These are phyloP conservation scores for Aureobasidium sp. DNA, from an alignment of 2,329 filamentous ascomycete genomes.

Conservation along the genomic window DNA sequence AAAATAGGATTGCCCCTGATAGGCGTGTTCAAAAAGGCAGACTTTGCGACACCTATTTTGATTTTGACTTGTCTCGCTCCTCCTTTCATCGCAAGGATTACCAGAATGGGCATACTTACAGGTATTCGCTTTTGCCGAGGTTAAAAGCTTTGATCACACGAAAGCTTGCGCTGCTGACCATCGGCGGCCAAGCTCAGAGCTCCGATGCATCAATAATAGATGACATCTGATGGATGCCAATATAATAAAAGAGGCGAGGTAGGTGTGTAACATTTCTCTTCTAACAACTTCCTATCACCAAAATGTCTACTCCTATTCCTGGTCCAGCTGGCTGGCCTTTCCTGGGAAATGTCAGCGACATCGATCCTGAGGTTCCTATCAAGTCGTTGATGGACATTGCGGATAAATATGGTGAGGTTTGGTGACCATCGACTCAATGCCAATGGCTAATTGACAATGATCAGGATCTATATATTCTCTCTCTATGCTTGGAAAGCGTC, in stretches of 20 bases:
- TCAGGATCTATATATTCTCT: slow-evolving; percentile 20
- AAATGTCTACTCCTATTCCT: slow-evolving; percentile 47
- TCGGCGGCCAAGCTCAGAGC: not conserved
- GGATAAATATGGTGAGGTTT: slow-evolving; percentile 20
- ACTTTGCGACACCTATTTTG: not conserved
- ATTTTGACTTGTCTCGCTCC: not conserved
- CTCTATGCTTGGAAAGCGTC: slow-evolving; percentile 18
- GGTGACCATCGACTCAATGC: not conserved
- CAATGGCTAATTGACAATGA: not conserved
- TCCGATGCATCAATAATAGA: slow-evolving; percentile 5
- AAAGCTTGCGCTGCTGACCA: slow-evolving; percentile 6
- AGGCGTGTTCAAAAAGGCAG: not conserved
- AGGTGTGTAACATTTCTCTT: slow-evolving; percentile 3
- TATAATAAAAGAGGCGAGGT: slow-evolving; percentile 5
- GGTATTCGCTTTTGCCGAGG: not conserved
- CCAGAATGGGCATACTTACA: not conserved
- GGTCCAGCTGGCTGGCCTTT: slow-evolving; percentile 58
- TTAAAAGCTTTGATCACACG: not conserved
- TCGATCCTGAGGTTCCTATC: slow-evolving; percentile 53
- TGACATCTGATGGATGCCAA: not conserved
- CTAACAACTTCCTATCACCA: not conserved
- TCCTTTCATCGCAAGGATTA: slow-evolving; percentile 4
- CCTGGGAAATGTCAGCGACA: slow-evolving; percentile 58
- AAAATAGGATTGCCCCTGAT: not conserved
- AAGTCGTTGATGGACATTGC: slow-evolving; percentile 47